A percentile compares a stretch with the other conserved stretches of the same genome.
Conservation (phyloP, 306 rosid species). For the Astragalus membranaceus region DNA sequence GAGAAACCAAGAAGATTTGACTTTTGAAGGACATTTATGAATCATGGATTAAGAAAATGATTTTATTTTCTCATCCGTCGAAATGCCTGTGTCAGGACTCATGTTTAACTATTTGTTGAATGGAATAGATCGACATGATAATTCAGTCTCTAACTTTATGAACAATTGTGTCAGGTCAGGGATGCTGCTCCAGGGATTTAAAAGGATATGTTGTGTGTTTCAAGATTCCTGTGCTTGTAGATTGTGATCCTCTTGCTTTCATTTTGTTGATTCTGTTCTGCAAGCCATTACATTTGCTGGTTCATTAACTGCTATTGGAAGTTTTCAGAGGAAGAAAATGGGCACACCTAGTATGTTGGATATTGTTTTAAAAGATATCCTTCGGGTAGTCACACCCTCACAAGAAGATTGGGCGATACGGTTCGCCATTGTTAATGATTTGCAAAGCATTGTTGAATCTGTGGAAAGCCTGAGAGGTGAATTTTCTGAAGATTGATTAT, state of each 20-base stretch:
- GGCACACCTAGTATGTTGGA: constrained; percentile 33
- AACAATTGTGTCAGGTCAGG: constrained; percentile 18
- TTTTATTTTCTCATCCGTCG: constrained; percentile 6
- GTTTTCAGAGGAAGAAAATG: constrained; percentile 38
- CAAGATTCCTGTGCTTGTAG: not conserved
- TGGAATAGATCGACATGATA: constrained; percentile 8
- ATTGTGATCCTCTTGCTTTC: constrained; percentile 16
- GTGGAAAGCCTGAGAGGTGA: constrained; percentile 62
- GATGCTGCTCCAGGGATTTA: constrained; percentile 12
- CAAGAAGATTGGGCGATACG: constrained; percentile 51
- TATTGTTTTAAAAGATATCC: constrained; percentile 39
- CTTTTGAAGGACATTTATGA: constrained; percentile 2
- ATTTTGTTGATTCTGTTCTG: constrained; percentile 17
- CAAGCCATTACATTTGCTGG: constrained; percentile 7
- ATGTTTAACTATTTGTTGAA: constrained; percentile 8
- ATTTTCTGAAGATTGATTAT: not conserved
- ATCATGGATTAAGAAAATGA: not conserved
- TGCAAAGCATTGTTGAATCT: constrained; percentile 38
- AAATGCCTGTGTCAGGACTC: not conserved
- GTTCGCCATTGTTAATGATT: constrained; percentile 36
- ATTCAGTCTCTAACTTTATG: constrained; percentile 25
- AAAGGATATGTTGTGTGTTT: constrained; percentile 8
- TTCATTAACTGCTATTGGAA: not conserved
- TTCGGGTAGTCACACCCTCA: constrained; percentile 41
- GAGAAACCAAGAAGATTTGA: not conserved